Evolutionary conservation across 208 protist genomes (phyloP).

Genomic region (Leishmania turanica): DNA sequence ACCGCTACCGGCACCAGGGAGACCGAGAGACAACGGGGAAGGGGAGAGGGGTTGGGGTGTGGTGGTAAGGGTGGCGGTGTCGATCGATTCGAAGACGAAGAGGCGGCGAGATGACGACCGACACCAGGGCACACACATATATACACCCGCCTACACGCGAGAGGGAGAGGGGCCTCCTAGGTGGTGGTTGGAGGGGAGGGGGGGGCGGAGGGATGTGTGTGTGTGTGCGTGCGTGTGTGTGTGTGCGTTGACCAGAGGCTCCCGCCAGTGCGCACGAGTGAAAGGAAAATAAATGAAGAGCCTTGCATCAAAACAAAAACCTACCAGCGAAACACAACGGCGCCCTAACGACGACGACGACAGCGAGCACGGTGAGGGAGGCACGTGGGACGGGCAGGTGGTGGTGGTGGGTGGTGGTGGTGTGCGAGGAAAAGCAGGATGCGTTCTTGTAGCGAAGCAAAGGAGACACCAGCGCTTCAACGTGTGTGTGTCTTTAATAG

Average conservation of each 20-base stretch:
- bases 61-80: not conserved
- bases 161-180: not conserved
- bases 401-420: not conserved
- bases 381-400: not conserved
- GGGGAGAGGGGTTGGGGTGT: not conserved
- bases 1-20: not conserved
- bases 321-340: not conserved
- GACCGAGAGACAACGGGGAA: not conserved
- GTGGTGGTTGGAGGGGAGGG: not conserved
- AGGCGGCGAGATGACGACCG: constrained; percentile 6
- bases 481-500: not conserved
- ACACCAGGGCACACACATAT: not conserved
- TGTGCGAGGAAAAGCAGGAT: not conserved
- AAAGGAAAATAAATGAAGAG: not conserved
- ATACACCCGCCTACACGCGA: not conserved
- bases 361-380: not conserved
- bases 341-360: not conserved
- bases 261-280: not conserved
- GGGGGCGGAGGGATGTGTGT: too few relatives aligned
- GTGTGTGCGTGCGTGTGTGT: not conserved
- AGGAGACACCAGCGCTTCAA: too few relatives aligned
- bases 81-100: not conserved
- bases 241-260: not conserved
- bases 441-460: too few relatives aligned
- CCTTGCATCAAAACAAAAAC: not conserved